Base-by-base conservation (phyloP, 345 rosid genomes). In the thale cress (Arabidopsis thaliana) region DNA sequence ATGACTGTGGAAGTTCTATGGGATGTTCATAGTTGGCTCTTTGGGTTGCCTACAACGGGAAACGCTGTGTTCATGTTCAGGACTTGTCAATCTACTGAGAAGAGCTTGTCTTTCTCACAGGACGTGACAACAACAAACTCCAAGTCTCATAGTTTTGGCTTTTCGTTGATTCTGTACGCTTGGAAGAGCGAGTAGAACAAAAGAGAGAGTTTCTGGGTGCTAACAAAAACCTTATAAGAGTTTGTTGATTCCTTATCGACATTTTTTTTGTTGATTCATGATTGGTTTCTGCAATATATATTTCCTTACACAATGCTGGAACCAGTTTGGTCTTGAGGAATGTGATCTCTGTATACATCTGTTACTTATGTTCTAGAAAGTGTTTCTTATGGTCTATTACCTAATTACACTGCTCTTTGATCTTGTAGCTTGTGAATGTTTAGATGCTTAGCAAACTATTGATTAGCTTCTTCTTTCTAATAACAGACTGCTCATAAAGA, bases 11-110 rank as follows among this genome's bases (percentile, higher is more conserved):
- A 94, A 77, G 93, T 94, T 75, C 85, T 84, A 7, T 94, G 98
- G 98, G 98, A 94, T 83, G 94, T 94, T 53, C 88, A 94, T 60
- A 90, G 85, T 59, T 94, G 98, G 98, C 83, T 94, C n/a, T 94
- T 91, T 80, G 93, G 96, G 56, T 82, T 84, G 80, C 82, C 83
- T 78, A 72, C 83, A 13, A 71, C 78, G 65, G 92, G 89, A 45
- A 89, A 88, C 68, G 97, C 95, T 1, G 97, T 94, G 56, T 94
- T 94, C 67, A 87, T 94, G 93, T 94, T 94, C 78, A 94, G 89
- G 79, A 84, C 88, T 55, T 82, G 90, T 80, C 82, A 90, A 51
- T 83, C 88, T 36, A 59, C 84, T 59, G 80, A 77, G 33, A 69
- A 79, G 71, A 71, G 73, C 51, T 79, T 83, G 85, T 81, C 87